Evolutionary conservation across 768 basidiomycete genomes (phyloP).

Genomic region (Tricholoma sp.): DNA sequence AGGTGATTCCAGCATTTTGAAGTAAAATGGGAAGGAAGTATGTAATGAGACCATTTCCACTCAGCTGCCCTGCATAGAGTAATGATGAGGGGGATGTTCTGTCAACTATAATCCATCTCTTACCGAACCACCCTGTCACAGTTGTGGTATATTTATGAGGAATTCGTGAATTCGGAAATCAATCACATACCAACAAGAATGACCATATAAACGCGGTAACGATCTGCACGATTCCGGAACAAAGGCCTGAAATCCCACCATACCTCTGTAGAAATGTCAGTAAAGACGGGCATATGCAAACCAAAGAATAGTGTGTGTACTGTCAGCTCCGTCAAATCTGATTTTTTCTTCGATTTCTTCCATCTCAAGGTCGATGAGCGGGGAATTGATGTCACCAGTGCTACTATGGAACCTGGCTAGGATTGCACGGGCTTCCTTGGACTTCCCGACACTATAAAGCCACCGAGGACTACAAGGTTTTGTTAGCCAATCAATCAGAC

Average conservation of each 20-base stretch:
- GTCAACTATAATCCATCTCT: background rate
- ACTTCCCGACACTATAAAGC: conserved; percentile 44
- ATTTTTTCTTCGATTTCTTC: conserved; percentile 50
- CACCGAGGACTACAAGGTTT: conserved; percentile 38
- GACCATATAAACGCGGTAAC: conserved; percentile 46
- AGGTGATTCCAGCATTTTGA: conserved; percentile 42
- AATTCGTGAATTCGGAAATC: background rate
- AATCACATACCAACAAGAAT: conserved; percentile 37
- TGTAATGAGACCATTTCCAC: conserved; percentile 45
- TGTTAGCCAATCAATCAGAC: background rate
- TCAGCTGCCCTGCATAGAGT: conserved; percentile 32
- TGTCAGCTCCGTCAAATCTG: conserved; percentile 38
- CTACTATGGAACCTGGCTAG: conserved; percentile 46
- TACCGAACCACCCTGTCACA: conserved; percentile 21
- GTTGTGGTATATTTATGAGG: background rate
- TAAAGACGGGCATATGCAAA: background rate
- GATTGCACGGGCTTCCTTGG: conserved; percentile 35
- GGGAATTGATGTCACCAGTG: conserved; percentile 40
- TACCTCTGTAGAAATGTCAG: conserved; percentile 21
- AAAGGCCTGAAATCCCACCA: conserved; percentile 55
- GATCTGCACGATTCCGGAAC: conserved; percentile 39
- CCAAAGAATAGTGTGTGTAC: conserved; percentile 23
- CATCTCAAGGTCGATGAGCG: conserved; percentile 47
- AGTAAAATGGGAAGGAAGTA: conserved; percentile 44
- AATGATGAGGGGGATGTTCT: conserved; percentile 2